A percentile compares a stretch with the other conserved stretches of the same genome.
Conservation (phyloP, 305 asterid species). For the Withania somnifera region DNA sequence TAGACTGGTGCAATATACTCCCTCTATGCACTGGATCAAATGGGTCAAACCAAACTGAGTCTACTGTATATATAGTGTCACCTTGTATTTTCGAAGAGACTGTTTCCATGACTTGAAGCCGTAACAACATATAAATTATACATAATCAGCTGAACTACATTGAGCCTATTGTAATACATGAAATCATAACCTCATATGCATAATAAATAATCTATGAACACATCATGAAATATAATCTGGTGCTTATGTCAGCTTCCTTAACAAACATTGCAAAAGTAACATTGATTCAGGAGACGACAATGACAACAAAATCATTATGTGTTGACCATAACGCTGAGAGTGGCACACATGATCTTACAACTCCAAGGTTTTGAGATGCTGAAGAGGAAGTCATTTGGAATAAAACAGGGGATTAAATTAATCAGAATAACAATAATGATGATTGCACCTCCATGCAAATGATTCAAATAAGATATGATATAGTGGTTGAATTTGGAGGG, state of each 20-base stretch:
- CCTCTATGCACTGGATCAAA: neutral
- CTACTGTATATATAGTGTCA: neutral
- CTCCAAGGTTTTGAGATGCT: neutral
- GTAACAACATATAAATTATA: neutral
- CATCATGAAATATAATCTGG: neutral
- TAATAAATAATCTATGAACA: neutral
- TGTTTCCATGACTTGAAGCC: neutral
- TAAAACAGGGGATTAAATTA: neutral
- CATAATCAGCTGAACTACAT: neutral
- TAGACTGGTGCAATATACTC: neutral
- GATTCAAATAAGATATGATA: neutral
- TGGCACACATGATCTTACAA: neutral
- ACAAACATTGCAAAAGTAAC: neutral
- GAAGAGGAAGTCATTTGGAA: neutral
- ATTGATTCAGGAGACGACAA: neutral
- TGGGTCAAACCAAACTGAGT: neutral
- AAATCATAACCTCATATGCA: neutral
- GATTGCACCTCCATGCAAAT: neutral
- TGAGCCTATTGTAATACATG: neutral
- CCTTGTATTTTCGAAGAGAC: neutral
- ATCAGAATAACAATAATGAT: neutral
- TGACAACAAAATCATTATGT: neutral
- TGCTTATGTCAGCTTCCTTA: neutral
- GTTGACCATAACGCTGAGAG: neutral
- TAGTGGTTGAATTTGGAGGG: neutral